Evolutionary conservation across 1,284 basidiomycete species (phyloP).

Genomic region (Fomitopsis pinicola): DNA sequence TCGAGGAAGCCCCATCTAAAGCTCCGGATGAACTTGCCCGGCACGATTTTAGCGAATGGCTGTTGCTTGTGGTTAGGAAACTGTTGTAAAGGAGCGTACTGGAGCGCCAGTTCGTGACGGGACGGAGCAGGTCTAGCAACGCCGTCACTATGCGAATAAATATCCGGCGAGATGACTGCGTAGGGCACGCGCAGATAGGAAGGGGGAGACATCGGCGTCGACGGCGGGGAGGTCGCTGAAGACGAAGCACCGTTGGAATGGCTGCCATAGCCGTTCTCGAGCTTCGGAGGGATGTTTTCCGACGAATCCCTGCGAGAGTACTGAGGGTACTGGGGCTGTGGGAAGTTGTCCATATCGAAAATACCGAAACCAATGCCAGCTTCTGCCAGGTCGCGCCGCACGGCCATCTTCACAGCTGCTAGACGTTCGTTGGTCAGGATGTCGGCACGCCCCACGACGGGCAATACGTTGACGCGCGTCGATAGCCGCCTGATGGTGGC

Average conservation of each 20-base stretch:
- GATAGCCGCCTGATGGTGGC: constrained; percentile 88
- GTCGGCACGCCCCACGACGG: constrained; percentile 91
- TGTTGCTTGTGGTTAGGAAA: constrained; percentile 25
- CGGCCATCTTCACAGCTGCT: constrained; percentile 68
- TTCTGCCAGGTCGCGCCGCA: constrained; percentile 71
- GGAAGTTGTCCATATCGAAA: constrained; percentile 63
- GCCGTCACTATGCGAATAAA: constrained; percentile 77
- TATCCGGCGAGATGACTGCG: constrained; percentile 75
- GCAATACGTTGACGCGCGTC: constrained; percentile 90
- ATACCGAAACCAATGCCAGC: constrained; percentile 83
- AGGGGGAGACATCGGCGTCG: constrained; percentile 48
- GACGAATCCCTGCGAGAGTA: constrained; percentile 32
- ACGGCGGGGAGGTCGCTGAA: constrained; percentile 51
- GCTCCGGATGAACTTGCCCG: constrained; percentile 60
- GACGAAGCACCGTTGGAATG: constrained; percentile 47
- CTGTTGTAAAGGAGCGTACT: constrained; percentile 57
- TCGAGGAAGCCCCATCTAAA: constrained; percentile 81
- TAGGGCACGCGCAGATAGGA: constrained; percentile 65
- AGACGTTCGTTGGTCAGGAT: constrained; percentile 87
- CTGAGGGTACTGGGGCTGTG: constrained; percentile 45
- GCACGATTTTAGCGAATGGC: constrained; percentile 41
- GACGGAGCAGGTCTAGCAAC: constrained; percentile 49
- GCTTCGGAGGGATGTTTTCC: constrained; percentile 37
- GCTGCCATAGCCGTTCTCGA: constrained; percentile 42
- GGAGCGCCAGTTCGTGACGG: constrained; percentile 62